Conservation (phyloP, 139 green algal species). For the Chlorella vulgaris region DNA sequence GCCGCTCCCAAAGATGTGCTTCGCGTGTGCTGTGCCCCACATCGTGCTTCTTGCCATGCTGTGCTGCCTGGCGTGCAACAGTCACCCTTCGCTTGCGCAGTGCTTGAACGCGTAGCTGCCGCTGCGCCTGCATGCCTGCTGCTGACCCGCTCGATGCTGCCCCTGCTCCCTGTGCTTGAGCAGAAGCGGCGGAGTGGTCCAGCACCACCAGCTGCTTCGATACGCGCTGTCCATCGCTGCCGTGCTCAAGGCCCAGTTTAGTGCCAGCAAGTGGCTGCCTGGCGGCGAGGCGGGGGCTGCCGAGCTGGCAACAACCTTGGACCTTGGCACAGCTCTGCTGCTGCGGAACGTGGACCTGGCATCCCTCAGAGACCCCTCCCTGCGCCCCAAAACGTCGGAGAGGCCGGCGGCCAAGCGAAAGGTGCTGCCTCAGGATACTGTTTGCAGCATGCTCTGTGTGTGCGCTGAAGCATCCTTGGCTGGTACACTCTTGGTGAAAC, state of each 20-base stretch:
- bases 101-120: background rate
- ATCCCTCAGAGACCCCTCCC: background rate
- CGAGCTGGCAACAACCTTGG: background rate
- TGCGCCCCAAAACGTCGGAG: background rate
- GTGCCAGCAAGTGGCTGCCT: conserved; percentile 14
- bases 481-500: no score
- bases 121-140: background rate
- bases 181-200: background rate
- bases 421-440: background rate
- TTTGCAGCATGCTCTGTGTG: no score
- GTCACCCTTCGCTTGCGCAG: background rate
- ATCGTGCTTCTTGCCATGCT: background rate
- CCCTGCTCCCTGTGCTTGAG: background rate
- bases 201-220: conserved; percentile 1
- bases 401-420: background rate
- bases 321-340: background rate
- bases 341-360: conserved; percentile 3
- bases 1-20: background rate
- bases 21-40: no score
- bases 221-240: conserved; percentile 22
- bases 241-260: conserved; percentile 26
- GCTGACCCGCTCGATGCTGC: background rate
- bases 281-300: background rate
- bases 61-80: no score
- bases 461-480: no score